Percentiles rank a stretch among this genome's conserved stretches.
Conservation (phyloP, 768 basidiomycete genomes). For the Xerocomus potaroensis region DNA sequence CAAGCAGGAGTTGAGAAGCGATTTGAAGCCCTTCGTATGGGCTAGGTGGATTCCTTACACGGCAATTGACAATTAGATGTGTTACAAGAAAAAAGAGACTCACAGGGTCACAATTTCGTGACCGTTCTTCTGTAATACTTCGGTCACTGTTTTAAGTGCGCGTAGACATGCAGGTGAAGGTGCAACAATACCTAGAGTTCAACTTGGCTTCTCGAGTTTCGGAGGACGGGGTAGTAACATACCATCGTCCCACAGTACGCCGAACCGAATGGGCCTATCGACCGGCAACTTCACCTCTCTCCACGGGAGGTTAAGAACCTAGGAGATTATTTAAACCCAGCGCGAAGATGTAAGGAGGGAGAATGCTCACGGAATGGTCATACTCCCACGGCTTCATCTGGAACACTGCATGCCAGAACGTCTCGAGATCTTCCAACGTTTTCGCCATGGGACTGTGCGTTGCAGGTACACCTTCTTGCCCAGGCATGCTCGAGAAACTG, state of each 20-base stretch:
- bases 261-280: conserved; percentile 55
- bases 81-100: conserved; percentile 5
- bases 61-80: neutral
- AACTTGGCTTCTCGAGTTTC: neutral
- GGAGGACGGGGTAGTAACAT: neutral
- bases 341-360: neutral
- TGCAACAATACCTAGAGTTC: conserved; percentile 45
- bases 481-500: conserved; percentile 41
- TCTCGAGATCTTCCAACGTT: conserved; percentile 57
- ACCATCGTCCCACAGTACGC: conserved; percentile 64
- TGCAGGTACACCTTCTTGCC: conserved; percentile 53
- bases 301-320: conserved; percentile 36
- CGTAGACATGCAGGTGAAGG: conserved; percentile 59
- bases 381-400: conserved; percentile 63
- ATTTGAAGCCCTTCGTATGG: conserved; percentile 51
- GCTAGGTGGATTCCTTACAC: conserved; percentile 33
- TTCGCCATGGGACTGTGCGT: conserved; percentile 58
- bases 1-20: conserved; percentile 48
- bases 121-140: conserved; percentile 40
- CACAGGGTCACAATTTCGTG: conserved; percentile 54
- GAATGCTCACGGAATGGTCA: conserved; percentile 43
- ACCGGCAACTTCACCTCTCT: conserved; percentile 37
- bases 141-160: conserved; percentile 46
- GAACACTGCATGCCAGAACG: conserved; percentile 62
- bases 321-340: neutral